phyloP scores from a whole-genome alignment of 352 stramenopile species.

The Globisporangium alternatum region DNA sequence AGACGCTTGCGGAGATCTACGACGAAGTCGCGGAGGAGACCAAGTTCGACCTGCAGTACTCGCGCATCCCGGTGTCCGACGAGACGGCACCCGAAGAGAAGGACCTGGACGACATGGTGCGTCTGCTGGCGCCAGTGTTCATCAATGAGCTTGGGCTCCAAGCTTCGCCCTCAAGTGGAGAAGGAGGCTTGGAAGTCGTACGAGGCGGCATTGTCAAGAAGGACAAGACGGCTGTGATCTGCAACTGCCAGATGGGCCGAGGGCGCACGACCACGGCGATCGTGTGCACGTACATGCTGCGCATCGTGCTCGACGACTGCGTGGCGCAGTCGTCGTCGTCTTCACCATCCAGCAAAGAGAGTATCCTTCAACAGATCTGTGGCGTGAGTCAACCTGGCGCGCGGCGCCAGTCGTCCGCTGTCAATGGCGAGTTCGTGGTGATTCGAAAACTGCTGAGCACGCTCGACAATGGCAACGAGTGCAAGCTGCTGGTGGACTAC shows the following conservation, averaged over 20 bases:
- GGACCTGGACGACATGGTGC: slow-evolving; percentile 86
- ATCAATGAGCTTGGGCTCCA: slow-evolving; percentile 50
- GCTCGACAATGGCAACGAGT: slow-evolving; percentile 64
- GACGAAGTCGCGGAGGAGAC: slow-evolving; percentile 41
- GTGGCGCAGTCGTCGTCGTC: slow-evolving; percentile 8
- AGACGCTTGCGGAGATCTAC: slow-evolving; percentile 77
- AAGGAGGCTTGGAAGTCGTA: not conserved
- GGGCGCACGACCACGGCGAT: slow-evolving; percentile 87
- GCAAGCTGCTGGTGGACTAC: slow-evolving; percentile 68
- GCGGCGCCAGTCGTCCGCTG: slow-evolving; percentile 51
- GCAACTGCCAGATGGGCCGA: slow-evolving; percentile 90
- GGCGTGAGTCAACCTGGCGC: slow-evolving; percentile 8
- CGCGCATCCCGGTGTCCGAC: slow-evolving; percentile 86
- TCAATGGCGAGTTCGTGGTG: slow-evolving; percentile 63
- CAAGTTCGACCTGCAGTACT: slow-evolving; percentile 70
- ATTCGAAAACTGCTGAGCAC: slow-evolving; percentile 70
- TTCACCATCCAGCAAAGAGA: slow-evolving; percentile 10
- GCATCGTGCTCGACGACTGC: slow-evolving; percentile 60
- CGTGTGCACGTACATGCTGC: slow-evolving; percentile 86
- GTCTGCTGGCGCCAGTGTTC: slow-evolving; percentile 64
- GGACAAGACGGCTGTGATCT: slow-evolving; percentile 72
- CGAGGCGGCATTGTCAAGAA: slow-evolving; percentile 16
- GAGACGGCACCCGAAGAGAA: slow-evolving; percentile 89
- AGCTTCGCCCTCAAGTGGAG: not conserved
- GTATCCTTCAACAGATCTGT: slow-evolving; percentile 25